Evolutionary conservation across 352 stramenopile species (phyloP).

Genomic region (Phytopythium chamaehyphon): DNA sequence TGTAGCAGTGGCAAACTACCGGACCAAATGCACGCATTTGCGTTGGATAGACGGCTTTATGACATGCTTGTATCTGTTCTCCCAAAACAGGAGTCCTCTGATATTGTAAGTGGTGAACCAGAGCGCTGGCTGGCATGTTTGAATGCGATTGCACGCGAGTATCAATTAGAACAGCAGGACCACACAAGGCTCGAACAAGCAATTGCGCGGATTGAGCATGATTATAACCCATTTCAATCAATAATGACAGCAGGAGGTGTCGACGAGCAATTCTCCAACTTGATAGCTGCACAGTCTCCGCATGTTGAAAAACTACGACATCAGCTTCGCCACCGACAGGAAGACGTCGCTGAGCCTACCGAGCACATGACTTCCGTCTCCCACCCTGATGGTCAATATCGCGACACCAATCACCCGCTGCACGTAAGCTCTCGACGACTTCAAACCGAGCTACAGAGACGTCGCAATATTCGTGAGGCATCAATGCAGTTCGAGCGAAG

Average conservation of each 20-base stretch:
- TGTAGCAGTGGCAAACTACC: too few relatives aligned
- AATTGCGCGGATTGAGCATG: slow-evolving; percentile 12
- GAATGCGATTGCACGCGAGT: slow-evolving; percentile 31
- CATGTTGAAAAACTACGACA: slow-evolving; percentile 20
- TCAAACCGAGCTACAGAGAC: slow-evolving; percentile 27
- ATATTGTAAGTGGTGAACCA: background rate
- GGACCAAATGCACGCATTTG: background rate
- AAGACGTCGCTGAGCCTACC: slow-evolving; percentile 23
- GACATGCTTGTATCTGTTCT: background rate
- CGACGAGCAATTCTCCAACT: slow-evolving; percentile 33
- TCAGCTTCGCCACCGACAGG: slow-evolving; percentile 50
- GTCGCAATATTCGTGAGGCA: slow-evolving; percentile 21
- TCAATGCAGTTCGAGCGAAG: slow-evolving; percentile 28
- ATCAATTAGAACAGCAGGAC: slow-evolving; percentile 24
- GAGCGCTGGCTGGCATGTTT: slow-evolving; percentile 16
- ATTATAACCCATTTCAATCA: slow-evolving; percentile 51
- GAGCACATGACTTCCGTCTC: too few relatives aligned
- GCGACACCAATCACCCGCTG: background rate
- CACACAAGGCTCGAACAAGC: slow-evolving; percentile 10
- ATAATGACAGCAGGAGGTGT: slow-evolving; percentile 54
- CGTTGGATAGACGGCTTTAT: background rate
- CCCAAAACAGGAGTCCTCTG: background rate
- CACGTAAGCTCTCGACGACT: slow-evolving; percentile 33
- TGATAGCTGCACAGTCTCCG: slow-evolving; percentile 25
- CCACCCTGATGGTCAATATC: too few relatives aligned